Conservation (phyloP, 176 grass and related monocot genomes). For the Oropetium thomaeum region DNA sequence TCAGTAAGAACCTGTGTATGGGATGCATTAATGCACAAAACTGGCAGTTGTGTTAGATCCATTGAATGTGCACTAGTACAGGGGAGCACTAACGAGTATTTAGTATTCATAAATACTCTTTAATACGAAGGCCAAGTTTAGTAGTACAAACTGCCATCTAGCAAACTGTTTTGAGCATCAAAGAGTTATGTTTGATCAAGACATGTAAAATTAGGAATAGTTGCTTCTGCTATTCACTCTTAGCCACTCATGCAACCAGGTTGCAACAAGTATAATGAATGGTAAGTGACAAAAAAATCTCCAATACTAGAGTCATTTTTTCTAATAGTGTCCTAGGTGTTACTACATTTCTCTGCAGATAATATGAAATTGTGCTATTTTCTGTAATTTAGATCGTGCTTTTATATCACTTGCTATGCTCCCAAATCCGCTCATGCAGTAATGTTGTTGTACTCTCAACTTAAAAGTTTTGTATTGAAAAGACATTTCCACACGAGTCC, state of each 20-base stretch:
- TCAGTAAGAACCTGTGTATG: neutral
- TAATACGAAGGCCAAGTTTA: neutral
- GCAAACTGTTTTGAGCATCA: conserved; percentile 32
- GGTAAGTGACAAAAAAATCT: neutral
- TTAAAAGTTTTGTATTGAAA: conserved; percentile 5
- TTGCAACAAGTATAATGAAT: neutral
- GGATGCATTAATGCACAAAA: conserved; percentile 34
- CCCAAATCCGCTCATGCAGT: neutral
- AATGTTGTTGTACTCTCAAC: neutral
- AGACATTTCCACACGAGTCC: neutral
- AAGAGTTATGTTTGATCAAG: conserved; percentile 25
- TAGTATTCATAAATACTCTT: conserved; percentile 36
- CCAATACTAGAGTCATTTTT: neutral
- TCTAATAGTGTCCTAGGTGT: neutral
- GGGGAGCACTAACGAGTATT: conserved; percentile 22
- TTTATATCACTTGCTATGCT: neutral
- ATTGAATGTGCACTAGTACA: conserved; percentile 19
- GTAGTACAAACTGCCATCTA: conserved; percentile 32
- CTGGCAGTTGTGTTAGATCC: conserved; percentile 25
- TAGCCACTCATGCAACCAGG: neutral
- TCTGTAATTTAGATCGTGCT: neutral
- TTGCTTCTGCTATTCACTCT: neutral
- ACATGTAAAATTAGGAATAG: conserved; percentile 29
- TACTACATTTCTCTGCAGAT: neutral
- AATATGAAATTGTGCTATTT: neutral